Percentiles rank a stretch among this genome's conserved stretches.
phyloP scores from a whole-genome alignment of 129 eudicot genomes.

The Lactuca saligna region DNA sequence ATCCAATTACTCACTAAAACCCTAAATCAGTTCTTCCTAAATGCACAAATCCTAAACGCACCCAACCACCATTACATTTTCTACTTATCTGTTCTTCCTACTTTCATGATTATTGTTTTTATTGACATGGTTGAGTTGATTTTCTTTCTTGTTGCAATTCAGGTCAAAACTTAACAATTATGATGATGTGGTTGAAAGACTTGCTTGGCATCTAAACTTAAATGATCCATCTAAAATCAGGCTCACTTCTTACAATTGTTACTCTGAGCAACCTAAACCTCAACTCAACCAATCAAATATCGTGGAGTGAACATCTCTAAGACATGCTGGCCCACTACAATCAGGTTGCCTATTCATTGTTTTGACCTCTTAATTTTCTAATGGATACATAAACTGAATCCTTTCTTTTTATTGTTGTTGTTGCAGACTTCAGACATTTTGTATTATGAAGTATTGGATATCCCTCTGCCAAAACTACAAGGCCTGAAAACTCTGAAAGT shows the following conservation, averaged over 20 bases:
- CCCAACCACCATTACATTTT: no score
- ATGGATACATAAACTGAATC: not conserved
- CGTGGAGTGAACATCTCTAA: constrained; percentile 66
- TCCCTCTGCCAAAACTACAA: constrained; percentile 83
- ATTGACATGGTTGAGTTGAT: not conserved
- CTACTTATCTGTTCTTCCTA: no score
- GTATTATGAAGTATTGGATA: constrained; percentile 84
- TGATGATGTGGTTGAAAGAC: constrained; percentile 74
- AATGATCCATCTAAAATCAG: constrained; percentile 77
- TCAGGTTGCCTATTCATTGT: constrained; percentile 45
- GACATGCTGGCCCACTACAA: constrained; percentile 84
- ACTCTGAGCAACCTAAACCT: constrained; percentile 86
- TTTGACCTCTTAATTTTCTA: not conserved
- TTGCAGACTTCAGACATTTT: constrained; percentile 70
- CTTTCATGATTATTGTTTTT: not conserved
- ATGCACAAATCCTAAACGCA: no score
- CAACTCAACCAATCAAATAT: constrained; percentile 76
- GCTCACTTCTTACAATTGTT: constrained; percentile 84
- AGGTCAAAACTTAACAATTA: constrained; percentile 76
- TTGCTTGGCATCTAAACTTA: constrained; percentile 59
- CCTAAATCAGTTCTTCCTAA: no score
- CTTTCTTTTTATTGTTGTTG: constrained; percentile 12
- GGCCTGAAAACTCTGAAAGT: constrained; percentile 78
- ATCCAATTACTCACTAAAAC: no score
- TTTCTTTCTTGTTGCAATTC: no score